Evolutionary conservation across 2,329 filamentous ascomycete species (phyloP).

Genomic region (Penicillium sp.): DNA sequence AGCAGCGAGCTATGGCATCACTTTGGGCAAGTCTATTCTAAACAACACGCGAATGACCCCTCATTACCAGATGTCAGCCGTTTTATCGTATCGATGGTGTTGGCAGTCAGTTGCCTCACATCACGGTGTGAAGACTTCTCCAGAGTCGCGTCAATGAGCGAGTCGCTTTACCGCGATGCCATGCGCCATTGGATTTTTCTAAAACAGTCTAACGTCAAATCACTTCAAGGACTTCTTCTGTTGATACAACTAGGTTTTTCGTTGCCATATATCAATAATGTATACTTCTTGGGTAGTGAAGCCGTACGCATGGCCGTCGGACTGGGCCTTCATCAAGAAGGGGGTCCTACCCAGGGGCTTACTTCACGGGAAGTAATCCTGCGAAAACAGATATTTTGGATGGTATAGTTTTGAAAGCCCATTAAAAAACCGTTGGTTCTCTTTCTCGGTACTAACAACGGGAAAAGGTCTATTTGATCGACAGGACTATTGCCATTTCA

Average conservation of each 20-base stretch:
- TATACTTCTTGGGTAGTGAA: slow-evolving; percentile 3
- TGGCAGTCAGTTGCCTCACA: slow-evolving; percentile 7
- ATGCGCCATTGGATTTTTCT: slow-evolving; percentile 7
- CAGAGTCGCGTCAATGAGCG: slow-evolving; percentile 4
- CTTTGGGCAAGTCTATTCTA: slow-evolving; percentile 6
- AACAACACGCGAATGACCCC: background rate
- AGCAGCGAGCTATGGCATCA: slow-evolving; percentile 4
- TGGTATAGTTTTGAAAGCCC: slow-evolving; percentile 3
- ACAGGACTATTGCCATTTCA: slow-evolving; percentile 5
- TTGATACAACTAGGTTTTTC: slow-evolving; percentile 4
- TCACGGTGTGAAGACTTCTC: slow-evolving; percentile 6
- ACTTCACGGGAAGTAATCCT: background rate
- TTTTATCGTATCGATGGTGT: slow-evolving; percentile 4
- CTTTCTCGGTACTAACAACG: slow-evolving; percentile 3
- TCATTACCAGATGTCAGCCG: background rate
- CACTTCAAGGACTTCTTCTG: slow-evolving; percentile 4
- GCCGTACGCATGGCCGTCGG: slow-evolving; percentile 6
- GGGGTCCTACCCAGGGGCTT: background rate
- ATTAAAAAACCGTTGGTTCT: background rate
- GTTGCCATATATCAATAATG: slow-evolving; percentile 5
- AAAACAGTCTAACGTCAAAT: slow-evolving; percentile 2
- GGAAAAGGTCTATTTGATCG: slow-evolving; percentile 7
- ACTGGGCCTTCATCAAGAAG: slow-evolving; percentile 5
- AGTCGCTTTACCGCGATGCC: slow-evolving; percentile 6
- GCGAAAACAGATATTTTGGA: slow-evolving; percentile 5